phyloP scores from a whole-genome alignment of 2,329 filamentous ascomycete genomes.

The Sphaceloma murrayae region DNA sequence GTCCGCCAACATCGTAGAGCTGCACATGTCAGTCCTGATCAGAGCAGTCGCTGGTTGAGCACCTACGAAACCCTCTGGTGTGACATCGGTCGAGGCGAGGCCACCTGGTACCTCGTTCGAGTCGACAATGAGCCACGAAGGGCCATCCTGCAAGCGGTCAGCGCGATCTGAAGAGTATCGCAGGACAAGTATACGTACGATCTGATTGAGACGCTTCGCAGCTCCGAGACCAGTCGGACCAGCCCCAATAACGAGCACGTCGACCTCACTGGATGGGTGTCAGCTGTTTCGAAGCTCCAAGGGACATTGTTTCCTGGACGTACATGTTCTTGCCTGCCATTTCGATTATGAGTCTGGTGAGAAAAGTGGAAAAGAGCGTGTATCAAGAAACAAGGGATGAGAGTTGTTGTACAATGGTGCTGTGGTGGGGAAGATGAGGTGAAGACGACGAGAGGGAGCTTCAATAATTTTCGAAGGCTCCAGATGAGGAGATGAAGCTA shows the following conservation, averaged over 20 bases:
- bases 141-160: slow-evolving; percentile 55
- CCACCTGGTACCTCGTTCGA: slow-evolving; percentile 85
- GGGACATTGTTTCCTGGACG: too few relatives aligned
- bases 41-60: slow-evolving; percentile 19
- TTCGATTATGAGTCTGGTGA: slow-evolving; percentile 16
- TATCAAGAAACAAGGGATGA: slow-evolving; percentile 15
- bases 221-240: slow-evolving; percentile 95
- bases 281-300: slow-evolving; percentile 5
- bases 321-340: slow-evolving; percentile 20
- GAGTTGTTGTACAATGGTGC: not conserved
- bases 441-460: too few relatives aligned
- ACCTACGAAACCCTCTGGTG: slow-evolving; percentile 94
- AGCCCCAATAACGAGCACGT: slow-evolving; percentile 95
- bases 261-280: slow-evolving; percentile 59
- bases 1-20: slow-evolving; percentile 97
- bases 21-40: slow-evolving; percentile 32
- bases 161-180: too few relatives aligned
- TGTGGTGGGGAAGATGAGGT: not conserved
- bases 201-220: slow-evolving; percentile 93
- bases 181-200: slow-evolving; percentile 60
- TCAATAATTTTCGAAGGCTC: not conserved
- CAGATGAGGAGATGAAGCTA: not conserved
- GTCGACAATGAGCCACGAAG: slow-evolving; percentile 95
- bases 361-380: slow-evolving; percentile 15
- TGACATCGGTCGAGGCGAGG: slow-evolving; percentile 90